Conservation (phyloP, 202 grass and related monocot species). For the Dendrocalamus latiflorus region DNA sequence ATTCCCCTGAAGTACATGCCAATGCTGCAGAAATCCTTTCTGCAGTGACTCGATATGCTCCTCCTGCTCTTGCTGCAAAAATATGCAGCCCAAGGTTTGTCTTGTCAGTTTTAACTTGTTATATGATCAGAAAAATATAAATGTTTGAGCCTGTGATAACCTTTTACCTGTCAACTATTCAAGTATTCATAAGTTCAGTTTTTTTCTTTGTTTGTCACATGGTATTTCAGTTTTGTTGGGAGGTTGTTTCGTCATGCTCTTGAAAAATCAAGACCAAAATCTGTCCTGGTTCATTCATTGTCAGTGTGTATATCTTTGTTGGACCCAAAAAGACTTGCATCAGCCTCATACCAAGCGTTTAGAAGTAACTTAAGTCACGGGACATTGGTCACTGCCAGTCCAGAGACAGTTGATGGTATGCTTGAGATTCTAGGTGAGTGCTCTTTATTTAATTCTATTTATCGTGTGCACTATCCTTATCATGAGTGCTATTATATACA, state of each 20-base stretch:
- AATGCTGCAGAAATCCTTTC: constrained; percentile 85
- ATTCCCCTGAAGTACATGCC: constrained; percentile 78
- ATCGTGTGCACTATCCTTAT: background rate
- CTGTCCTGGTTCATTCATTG: constrained; percentile 70
- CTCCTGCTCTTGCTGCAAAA: constrained; percentile 62
- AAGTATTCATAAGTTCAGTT: background rate
- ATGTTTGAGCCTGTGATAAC: background rate
- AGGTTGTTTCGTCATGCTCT: constrained; percentile 74
- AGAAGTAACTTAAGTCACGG: constrained; percentile 80
- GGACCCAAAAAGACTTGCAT: constrained; percentile 78
- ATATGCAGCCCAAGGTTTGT: constrained; percentile 71
- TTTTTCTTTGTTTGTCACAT: background rate
- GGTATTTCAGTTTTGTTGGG: constrained; percentile 74
- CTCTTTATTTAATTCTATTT: background rate
- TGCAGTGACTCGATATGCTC: constrained; percentile 69
- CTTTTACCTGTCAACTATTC: background rate
- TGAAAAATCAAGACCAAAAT: constrained; percentile 71
- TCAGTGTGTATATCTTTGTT: constrained; percentile 86
- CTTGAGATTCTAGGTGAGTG: constrained; percentile 64
- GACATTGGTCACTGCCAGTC: constrained; percentile 63
- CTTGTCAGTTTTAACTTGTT: constrained; percentile 3
- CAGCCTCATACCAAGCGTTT: constrained; percentile 74
- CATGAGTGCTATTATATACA: background rate
- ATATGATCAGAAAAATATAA: background rate
- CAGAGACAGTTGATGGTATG: constrained; percentile 81